Percentiles rank a stretch among this genome's conserved stretches.
phyloP scores from a whole-genome alignment of 805 yeast genomes.

The Wickerhamomyces rabaulensis region DNA sequence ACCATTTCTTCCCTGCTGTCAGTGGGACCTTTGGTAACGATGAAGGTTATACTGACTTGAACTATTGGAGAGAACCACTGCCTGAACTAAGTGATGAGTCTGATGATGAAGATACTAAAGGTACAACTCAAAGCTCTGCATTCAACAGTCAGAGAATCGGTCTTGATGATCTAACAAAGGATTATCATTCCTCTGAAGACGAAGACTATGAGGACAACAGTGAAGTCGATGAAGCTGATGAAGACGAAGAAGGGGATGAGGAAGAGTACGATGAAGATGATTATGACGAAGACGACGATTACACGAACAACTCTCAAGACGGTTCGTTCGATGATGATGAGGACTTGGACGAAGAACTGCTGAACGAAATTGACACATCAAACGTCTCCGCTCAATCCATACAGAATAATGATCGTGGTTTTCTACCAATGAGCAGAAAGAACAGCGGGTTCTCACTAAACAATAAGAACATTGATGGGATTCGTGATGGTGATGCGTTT shows the following conservation, averaged over 20 bases:
- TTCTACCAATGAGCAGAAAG: slow-evolving; percentile 10
- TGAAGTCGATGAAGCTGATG: slow-evolving; percentile 16
- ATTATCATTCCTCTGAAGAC: slow-evolving; percentile 16
- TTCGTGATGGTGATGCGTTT: slow-evolving; percentile 8
- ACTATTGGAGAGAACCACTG: slow-evolving; percentile 87
- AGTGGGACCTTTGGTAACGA: slow-evolving; percentile 27
- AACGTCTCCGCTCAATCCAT: not conserved
- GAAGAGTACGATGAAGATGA: slow-evolving; percentile 28
- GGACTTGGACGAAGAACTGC: slow-evolving; percentile 26
- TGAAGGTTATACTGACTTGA: slow-evolving; percentile 71
- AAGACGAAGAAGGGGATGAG: slow-evolving; percentile 19
- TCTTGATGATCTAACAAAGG: slow-evolving; percentile 17
- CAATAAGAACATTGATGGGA: slow-evolving; percentile 13
- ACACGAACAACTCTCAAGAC: slow-evolving; percentile 3
- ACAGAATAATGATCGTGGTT: slow-evolving; percentile 1
- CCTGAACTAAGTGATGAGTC: slow-evolving; percentile 55
- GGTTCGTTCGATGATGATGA: slow-evolving; percentile 14
- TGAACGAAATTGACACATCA: slow-evolving; percentile 18
- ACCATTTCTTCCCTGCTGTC: slow-evolving; percentile 94
- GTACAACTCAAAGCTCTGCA: slow-evolving; percentile 5
- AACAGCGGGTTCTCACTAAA: slow-evolving; percentile 15
- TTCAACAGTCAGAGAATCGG: slow-evolving; percentile 6
- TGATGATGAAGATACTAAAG: slow-evolving; percentile 32
- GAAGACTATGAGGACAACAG: slow-evolving; percentile 21
- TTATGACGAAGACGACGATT: slow-evolving; percentile 15